Evolutionary conservation across 2,329 filamentous ascomycete genomes (phyloP), one percentile per base, ranked within the genome.

Genomic region (Botryosphaeria agaves): DNA sequence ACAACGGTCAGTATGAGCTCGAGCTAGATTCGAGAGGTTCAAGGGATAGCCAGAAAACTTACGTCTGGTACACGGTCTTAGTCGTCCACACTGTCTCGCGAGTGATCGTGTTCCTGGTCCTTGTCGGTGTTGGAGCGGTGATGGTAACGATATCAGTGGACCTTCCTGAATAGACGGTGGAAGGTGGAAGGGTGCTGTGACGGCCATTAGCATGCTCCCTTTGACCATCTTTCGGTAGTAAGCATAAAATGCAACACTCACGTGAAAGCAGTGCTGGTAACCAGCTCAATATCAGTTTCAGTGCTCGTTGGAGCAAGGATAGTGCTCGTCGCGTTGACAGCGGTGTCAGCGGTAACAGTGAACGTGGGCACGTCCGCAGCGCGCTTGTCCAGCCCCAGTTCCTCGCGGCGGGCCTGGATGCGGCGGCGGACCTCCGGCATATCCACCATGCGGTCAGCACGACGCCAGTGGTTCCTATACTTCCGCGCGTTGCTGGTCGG

Each of bases 301-400:
- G 35, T 40, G 12, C 5, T 14, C 7, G 26, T 8, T 9, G 26
- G 11, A 9, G 26, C 26, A n/a, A 14, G 12, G 11, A 9, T 15
- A 14, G 26, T 27, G 9, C 9, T 14, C 9, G 26, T 27, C 4
- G 11, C 16, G 26, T 14, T 27, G 5, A 27, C 26, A 14, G 26
- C 9, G 11, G 12, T 15, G 11, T 14, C 6, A 14, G 46, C 41
- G 5, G 50, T 55, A 12, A 52, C 39, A 2, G 44, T 44, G 18
- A 52, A 38, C 5, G 47, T 48, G 18, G 49, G 44, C 25, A 39
- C 40, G 28, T 57, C 54, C 1, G 52, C 52, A 31, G 49, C 48
- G 25, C 53, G 49, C 32, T 52, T 48, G n/a, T n/a, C n/a, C n/a
- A n/a, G n/a, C n/a, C n/a, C n/a, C n/a, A n/a, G n/a, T 26, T 38